A percentile compares a stretch with the other conserved stretches of the same genome.
Evolutionary conservation across 1,139 yeast genomes (phyloP).

Genomic region (Blastobotrys apis): DNA sequence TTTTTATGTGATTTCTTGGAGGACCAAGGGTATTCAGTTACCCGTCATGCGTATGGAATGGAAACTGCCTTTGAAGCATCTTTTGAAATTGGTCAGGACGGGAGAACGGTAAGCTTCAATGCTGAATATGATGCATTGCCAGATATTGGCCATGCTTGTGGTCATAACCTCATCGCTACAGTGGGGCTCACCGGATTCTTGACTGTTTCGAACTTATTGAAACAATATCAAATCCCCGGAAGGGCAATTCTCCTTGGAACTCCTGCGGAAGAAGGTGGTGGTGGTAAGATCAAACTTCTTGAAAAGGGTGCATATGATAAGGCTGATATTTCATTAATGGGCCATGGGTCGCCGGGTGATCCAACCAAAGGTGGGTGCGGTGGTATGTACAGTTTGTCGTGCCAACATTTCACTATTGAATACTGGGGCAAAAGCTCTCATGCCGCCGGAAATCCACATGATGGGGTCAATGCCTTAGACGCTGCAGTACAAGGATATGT

Average conservation of each 20-base stretch:
- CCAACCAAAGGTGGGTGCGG: neutral
- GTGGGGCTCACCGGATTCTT: constrained; percentile 23
- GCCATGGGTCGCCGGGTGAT: constrained; percentile 20
- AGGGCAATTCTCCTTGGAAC: constrained; percentile 29
- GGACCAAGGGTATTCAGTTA: constrained; percentile 12
- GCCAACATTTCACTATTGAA: constrained; percentile 1
- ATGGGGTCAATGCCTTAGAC: constrained; percentile 17
- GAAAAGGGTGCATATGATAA: constrained; percentile 29
- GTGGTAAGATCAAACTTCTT: constrained; percentile 27
- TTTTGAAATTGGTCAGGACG: constrained; percentile 13
- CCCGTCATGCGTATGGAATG: constrained; percentile 16
- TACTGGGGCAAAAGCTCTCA: constrained; percentile 15
- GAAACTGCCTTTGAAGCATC: constrained; percentile 14
- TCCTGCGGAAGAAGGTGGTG: constrained; percentile 32
- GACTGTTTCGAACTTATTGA: constrained; percentile 23
- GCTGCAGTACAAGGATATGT: constrained; percentile 13
- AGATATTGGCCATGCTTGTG: constrained; percentile 31
- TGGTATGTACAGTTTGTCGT: constrained; percentile 6
- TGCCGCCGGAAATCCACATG: constrained; percentile 14
- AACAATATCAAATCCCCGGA: constrained; percentile 25
- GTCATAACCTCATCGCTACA: constrained; percentile 31
- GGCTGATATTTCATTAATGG: constrained; percentile 29
- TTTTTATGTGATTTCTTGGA: constrained; percentile 13
- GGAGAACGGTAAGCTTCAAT: constrained; percentile 11
- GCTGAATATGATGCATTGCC: constrained; percentile 28